Percentiles rank a stretch among this genome's conserved stretches.
Evolutionary conservation across 169 alveolate genomes (phyloP).

Genomic region (Babesia divergens): DNA sequence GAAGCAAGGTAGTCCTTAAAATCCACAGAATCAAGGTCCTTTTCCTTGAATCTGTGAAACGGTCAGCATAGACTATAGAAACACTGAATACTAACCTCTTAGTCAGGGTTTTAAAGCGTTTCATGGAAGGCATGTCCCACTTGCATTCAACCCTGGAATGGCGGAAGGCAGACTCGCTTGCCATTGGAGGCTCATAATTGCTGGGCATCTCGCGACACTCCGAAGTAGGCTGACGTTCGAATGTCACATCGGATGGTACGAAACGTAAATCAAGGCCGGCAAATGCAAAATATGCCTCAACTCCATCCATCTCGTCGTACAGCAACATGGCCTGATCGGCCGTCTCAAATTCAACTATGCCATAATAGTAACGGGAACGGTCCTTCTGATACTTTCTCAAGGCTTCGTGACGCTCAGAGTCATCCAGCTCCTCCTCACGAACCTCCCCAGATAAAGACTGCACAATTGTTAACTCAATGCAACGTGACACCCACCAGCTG

Average conservation of each 20-base stretch:
- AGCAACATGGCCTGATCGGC: constrained; percentile 86
- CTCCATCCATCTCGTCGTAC: constrained; percentile 92
- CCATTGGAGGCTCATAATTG: constrained; percentile 85
- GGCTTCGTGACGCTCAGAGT: constrained; percentile 68
- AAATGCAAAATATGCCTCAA: constrained; percentile 91
- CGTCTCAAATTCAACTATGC: constrained; percentile 89
- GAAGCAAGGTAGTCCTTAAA: constrained; percentile 55
- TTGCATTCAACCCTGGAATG: constrained; percentile 91
- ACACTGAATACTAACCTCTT: constrained; percentile 21
- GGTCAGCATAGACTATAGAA: neutral
- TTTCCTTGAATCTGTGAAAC: constrained; percentile 28
- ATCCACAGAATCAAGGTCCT: constrained; percentile 39
- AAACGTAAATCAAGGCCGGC: constrained; percentile 91
- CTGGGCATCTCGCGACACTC: constrained; percentile 86
- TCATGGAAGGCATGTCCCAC: constrained; percentile 93
- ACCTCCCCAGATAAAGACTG: constrained; percentile 15
- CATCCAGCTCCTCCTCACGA: constrained; percentile 56
- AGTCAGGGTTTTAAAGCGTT: constrained; percentile 82
- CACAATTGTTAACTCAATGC: neutral
- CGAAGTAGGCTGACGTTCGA: constrained; percentile 89
- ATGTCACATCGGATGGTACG: constrained; percentile 86
- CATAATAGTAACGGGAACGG: constrained; percentile 86
- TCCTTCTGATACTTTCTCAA: constrained; percentile 68
- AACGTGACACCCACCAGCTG: constrained; percentile 51
- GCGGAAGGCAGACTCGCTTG: constrained; percentile 85